These are phyloP conservation scores for Podosphaera aphanis DNA, from an alignment of 2,329 filamentous ascomycete genomes.

Conservation along the genomic window DNA sequence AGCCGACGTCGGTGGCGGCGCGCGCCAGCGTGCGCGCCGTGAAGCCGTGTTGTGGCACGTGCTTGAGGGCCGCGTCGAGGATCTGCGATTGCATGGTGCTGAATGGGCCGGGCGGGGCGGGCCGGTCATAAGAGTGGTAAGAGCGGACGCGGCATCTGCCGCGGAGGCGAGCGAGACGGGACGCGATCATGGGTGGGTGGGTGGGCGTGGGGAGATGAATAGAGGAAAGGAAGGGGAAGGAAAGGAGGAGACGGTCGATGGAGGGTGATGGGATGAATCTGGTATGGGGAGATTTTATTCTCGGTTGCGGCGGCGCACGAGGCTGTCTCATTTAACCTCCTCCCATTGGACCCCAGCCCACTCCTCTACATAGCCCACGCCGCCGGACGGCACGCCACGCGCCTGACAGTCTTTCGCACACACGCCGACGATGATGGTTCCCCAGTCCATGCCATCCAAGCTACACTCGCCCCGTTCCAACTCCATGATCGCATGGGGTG, in stretches of 20 bases:
- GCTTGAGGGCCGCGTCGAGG: conserved; percentile 54
- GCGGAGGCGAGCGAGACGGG: background rate
- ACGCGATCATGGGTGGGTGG: background rate
- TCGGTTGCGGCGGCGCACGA: background rate
- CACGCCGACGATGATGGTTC: conserved; percentile 68
- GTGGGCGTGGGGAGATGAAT: background rate
- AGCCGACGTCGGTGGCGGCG: conserved; percentile 65
- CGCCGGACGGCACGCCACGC: conserved; percentile 29
- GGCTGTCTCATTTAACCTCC: conserved; percentile 25
- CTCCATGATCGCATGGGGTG: conserved; percentile 72
- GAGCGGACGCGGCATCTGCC: background rate
- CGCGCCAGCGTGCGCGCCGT: conserved; percentile 46
- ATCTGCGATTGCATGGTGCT: conserved; percentile 48
- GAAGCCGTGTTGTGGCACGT: conserved; percentile 69
- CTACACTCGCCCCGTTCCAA: conserved; percentile 55
- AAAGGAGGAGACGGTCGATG: background rate
- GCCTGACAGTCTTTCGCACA: conserved; percentile 60
- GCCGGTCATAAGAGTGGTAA: conserved; percentile 52
- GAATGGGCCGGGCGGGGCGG: conserved; percentile 34
- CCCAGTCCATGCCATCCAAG: conserved; percentile 86
- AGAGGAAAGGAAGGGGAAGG: background rate
- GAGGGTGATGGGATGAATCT: background rate
- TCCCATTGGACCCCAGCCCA: conserved; percentile 99
- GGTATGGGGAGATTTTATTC: background rate
- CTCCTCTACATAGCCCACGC: conserved; percentile 68